phyloP scores from a whole-genome alignment of 2,329 filamentous ascomycete species.

The Paecilomyces sp. region DNA sequence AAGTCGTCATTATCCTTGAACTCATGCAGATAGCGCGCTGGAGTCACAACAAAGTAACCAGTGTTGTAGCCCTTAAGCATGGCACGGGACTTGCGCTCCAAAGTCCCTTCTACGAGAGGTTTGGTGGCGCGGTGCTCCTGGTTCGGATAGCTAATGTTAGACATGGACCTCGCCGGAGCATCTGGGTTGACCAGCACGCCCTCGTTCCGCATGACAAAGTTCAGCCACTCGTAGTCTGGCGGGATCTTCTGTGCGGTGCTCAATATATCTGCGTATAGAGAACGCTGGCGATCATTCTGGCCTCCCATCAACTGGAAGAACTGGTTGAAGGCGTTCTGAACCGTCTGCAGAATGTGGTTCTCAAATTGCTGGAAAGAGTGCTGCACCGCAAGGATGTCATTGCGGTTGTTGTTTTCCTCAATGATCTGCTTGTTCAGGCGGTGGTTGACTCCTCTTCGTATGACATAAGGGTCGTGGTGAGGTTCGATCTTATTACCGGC shows the following conservation, averaged over 20 bases:
- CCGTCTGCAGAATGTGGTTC: conserved; percentile 69
- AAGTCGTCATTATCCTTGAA: conserved; percentile 86
- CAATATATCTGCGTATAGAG: conserved; percentile 78
- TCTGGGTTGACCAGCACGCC: conserved; percentile 71
- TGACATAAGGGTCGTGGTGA: conserved; percentile 77
- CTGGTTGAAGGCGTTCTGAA: conserved; percentile 75
- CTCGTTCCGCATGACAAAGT: conserved; percentile 66
- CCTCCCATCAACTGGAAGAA: conserved; percentile 75
- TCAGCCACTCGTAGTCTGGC: conserved; percentile 83
- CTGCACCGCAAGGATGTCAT: conserved; percentile 88
- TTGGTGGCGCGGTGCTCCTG: conserved; percentile 74
- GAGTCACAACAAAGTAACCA: conserved; percentile 84
- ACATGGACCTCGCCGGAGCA: conserved; percentile 64
- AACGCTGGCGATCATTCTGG: conserved; percentile 73
- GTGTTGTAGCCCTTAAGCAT: conserved; percentile 71
- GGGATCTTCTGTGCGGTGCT: conserved; percentile 69
- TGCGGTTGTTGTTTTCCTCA: conserved; percentile 92
- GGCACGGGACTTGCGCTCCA: conserved; percentile 86
- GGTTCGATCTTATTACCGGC: conserved; percentile 64
- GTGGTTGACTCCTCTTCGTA: conserved; percentile 74
- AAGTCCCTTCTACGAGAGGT: conserved; percentile 75
- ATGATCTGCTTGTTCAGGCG: conserved; percentile 83
- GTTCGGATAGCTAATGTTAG: conserved; percentile 77
- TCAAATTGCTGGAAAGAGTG: conserved; percentile 85
- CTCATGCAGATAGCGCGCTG: conserved; percentile 83